Conservation (phyloP, 108 stramenopile genomes). For the Aurantiochytrium sp. region DNA sequence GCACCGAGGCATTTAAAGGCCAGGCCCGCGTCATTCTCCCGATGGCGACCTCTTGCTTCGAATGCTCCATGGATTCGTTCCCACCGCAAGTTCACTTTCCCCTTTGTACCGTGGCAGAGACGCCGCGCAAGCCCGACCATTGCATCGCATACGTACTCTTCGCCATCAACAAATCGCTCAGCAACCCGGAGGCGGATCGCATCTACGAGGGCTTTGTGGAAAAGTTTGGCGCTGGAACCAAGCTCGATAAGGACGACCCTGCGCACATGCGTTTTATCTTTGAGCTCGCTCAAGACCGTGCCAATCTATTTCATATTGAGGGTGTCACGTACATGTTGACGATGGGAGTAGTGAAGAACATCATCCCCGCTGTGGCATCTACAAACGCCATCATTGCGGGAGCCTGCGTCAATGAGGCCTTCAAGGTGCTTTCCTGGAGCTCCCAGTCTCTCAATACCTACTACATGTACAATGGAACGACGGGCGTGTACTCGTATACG, state of each 20-base stretch:
- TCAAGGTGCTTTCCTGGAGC: conserved; percentile 82
- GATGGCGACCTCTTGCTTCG: conserved; percentile 90
- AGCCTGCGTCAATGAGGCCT: conserved; percentile 83
- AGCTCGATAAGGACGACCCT: conserved; percentile 84
- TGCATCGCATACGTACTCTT: conserved; percentile 85
- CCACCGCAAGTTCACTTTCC: conserved; percentile 85
- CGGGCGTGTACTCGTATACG: conserved; percentile 73
- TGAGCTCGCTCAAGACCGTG: conserved; percentile 73
- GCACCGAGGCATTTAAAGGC: conserved; percentile 97
- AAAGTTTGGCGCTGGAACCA: neutral
- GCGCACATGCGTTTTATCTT: conserved; percentile 90
- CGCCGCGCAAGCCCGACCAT: conserved; percentile 93
- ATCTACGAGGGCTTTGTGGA: neutral
- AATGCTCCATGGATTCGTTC: conserved; percentile 89
- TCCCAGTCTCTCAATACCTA: conserved; percentile 87
- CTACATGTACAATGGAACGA: conserved; percentile 56
- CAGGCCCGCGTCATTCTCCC: conserved; percentile 95
- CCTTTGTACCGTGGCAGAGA: conserved; percentile 96
- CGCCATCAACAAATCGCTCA: neutral
- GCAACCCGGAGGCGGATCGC: neutral
- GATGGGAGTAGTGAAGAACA: conserved; percentile 98
- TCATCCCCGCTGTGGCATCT: conserved; percentile 99
- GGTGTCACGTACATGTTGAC: conserved; percentile 73
- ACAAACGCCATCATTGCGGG: conserved; percentile 98
- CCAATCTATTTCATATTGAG: conserved; percentile 71